phyloP scores from a whole-genome alignment of 75 land plant species.

The Sequoiadendron giganteum region DNA sequence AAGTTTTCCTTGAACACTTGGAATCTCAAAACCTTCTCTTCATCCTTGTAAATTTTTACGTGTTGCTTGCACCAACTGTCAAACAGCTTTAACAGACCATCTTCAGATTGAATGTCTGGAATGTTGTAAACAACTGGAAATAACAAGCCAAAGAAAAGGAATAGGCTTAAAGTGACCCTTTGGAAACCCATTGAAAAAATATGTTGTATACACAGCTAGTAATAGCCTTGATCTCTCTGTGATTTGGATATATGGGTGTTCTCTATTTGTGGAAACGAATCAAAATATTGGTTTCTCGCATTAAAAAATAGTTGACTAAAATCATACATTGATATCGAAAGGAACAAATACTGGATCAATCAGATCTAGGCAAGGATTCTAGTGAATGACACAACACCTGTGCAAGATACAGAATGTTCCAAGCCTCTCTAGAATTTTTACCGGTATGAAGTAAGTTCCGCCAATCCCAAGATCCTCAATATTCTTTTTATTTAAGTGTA shows the following conservation, averaged over 20 bases:
- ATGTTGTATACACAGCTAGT: not conserved
- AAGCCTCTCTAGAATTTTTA: too few relatives aligned
- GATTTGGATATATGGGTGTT: not conserved
- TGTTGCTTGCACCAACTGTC: conserved; percentile 49
- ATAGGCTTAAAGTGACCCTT: not conserved
- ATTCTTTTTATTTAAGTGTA: too few relatives aligned
- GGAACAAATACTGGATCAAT: too few relatives aligned
- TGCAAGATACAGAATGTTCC: not conserved
- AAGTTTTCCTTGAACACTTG: conserved; percentile 52
- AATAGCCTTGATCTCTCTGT: not conserved
- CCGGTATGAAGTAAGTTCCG: too few relatives aligned
- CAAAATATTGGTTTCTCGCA: not conserved
- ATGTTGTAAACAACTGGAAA: not conserved
- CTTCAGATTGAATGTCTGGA: not conserved
- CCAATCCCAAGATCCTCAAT: too few relatives aligned
- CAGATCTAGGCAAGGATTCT: not conserved
- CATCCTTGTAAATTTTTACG: conserved; percentile 36
- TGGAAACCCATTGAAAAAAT: not conserved
- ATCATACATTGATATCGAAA: too few relatives aligned
- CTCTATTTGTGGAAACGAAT: not conserved
- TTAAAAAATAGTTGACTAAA: too few relatives aligned
- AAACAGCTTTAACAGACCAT: conserved; percentile 26
- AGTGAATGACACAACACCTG: too few relatives aligned
- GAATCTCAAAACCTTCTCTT: conserved; percentile 41
- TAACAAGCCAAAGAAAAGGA: not conserved